Conservation (phyloP, 139 green algal genomes). For the Yamagishiella unicocca region DNA sequence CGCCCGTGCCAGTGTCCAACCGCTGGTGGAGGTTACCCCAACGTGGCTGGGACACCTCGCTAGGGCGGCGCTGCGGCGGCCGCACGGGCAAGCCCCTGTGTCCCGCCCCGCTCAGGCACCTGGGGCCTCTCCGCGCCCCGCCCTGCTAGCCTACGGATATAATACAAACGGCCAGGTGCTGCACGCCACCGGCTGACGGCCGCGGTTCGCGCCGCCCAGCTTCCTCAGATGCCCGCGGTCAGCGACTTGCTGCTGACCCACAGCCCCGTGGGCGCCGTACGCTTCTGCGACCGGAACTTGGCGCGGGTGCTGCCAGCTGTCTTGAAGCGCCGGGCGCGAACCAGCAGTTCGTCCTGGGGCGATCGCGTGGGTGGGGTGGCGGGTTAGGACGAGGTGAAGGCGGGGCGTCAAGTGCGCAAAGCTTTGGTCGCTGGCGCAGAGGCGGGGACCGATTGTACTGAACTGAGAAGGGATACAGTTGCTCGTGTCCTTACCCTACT, state of each 20-base stretch:
- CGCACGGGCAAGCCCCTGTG: neutral
- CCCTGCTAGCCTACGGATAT: neutral
- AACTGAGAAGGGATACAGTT: no score
- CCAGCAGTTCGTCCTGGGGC: conserved; percentile 28
- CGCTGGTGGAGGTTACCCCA: no score
- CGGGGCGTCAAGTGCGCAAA: no score
- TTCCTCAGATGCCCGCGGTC: neutral
- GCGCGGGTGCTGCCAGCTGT: conserved; percentile 14
- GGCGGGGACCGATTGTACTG: no score
- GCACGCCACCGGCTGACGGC: no score
- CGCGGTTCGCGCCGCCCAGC: neutral
- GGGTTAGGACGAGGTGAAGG: no score
- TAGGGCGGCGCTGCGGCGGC: neutral
- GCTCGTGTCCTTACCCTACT: no score
- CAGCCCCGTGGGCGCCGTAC: conserved; percentile 25
- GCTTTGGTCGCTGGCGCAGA: no score
- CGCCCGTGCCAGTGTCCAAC: no score
- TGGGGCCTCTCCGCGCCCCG: neutral
- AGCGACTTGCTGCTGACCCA: conserved; percentile 25
- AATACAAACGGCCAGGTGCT: neutral
- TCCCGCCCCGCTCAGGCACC: neutral
- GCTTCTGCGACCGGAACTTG: neutral
- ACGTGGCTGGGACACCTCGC: no score
- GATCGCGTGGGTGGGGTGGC: neutral
- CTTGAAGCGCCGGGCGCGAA: conserved; percentile 37